These are phyloP conservation scores for Tinospora cordifolia DNA, from an alignment of 164 flowering plant genomes.

Conservation along the genomic window DNA sequence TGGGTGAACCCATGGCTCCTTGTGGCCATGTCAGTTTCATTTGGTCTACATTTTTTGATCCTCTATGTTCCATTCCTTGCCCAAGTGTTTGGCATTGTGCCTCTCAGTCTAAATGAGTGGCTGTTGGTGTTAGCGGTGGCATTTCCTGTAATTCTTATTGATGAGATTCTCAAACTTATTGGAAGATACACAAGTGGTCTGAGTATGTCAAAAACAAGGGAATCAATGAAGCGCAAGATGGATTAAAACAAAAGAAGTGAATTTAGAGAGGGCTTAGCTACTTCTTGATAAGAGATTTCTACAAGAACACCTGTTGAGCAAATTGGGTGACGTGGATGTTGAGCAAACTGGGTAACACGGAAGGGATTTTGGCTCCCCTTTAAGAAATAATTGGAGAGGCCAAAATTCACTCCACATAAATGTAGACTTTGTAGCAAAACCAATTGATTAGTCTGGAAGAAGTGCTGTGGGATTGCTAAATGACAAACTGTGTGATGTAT, in stretches of 20 bases:
- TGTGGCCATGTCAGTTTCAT: slow-evolving; percentile 73
- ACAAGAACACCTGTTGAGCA: no score
- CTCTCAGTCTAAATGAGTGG: slow-evolving; percentile 79
- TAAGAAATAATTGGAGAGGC: no score
- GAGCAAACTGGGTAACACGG: no score
- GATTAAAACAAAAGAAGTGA: slow-evolving; percentile 22
- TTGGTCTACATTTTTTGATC: slow-evolving; percentile 71
- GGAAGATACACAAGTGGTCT: slow-evolving; percentile 48
- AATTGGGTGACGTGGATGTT: no score
- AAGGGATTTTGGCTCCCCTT: no score
- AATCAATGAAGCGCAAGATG: slow-evolving; percentile 27
- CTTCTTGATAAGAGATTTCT: no score
- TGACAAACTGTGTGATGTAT: no score
- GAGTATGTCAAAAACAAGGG: slow-evolving; percentile 15
- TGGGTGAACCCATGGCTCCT: slow-evolving; percentile 86
- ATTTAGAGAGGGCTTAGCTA: no score
- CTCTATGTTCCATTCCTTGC: slow-evolving; percentile 82
- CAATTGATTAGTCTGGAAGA: no score
- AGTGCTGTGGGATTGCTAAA: no score
- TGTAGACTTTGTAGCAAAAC: no score
- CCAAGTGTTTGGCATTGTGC: slow-evolving; percentile 72
- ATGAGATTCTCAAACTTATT: slow-evolving; percentile 62
- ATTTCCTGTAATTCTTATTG: slow-evolving; percentile 64
- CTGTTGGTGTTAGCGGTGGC: slow-evolving; percentile 65
- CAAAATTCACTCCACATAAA: no score